These are phyloP conservation scores for Saturnispora bothae DNA, from an alignment of 805 yeast genomes.

Conservation along the genomic window DNA sequence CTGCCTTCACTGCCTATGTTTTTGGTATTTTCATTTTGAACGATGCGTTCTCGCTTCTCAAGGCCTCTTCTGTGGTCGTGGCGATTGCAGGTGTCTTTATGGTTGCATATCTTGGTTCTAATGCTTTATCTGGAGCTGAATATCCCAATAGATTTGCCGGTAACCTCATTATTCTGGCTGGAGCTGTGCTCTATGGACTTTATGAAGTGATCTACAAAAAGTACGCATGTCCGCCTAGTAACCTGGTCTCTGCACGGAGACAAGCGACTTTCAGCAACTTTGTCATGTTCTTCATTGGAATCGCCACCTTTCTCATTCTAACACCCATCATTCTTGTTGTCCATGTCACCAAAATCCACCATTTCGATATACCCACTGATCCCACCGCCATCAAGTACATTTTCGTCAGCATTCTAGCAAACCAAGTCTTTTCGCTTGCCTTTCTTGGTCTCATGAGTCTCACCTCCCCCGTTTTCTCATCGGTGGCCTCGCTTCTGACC, in stretches of 20 bases:
- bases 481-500: constrained; percentile 51
- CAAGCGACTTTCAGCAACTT: constrained; percentile 77
- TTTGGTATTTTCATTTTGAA: constrained; percentile 68
- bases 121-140: constrained; percentile 14
- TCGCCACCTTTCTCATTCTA: constrained; percentile 40
- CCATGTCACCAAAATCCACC: constrained; percentile 46
- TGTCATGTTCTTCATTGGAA: constrained; percentile 58
- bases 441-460: constrained; percentile 72
- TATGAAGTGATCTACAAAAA: constrained; percentile 79
- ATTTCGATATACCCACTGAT: constrained; percentile 41
- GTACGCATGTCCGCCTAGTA: constrained; percentile 61
- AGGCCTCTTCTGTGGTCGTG: constrained; percentile 54
- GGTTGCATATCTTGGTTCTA: constrained; percentile 57
- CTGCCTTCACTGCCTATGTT: constrained; percentile 79
- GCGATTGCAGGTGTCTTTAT: constrained; percentile 69
- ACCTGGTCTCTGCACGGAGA: constrained; percentile 47
- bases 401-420: constrained; percentile 45
- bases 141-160: constrained; percentile 61
- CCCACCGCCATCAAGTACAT: constrained; percentile 35
- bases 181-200: constrained; percentile 70
- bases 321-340: constrained; percentile 38
- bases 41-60: constrained; percentile 54
- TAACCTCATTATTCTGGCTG: constrained; percentile 56
- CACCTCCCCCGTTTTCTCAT: constrained; percentile 75
- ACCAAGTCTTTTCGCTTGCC: constrained; percentile 57